phyloP scores from a whole-genome alignment of 768 basidiomycete species.

The Omphalotus guepiniiformis region DNA sequence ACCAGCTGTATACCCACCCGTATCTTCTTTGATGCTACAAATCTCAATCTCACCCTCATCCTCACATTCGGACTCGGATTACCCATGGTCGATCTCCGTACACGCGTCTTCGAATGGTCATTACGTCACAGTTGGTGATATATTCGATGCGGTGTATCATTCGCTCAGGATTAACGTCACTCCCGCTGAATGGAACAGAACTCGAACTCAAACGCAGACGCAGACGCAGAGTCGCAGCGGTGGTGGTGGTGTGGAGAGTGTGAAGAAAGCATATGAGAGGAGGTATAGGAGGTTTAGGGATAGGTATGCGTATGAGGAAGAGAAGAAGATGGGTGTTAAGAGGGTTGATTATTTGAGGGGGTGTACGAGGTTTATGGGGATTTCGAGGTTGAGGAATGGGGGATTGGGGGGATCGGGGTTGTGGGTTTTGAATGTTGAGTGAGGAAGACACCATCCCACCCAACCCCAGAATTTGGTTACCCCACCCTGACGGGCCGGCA shows the following conservation, averaged over 20 bases:
- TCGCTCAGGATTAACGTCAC: slow-evolving; percentile 38
- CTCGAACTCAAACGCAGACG: slow-evolving; percentile 23
- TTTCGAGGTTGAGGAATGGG: too few relatives aligned
- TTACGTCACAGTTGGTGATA: slow-evolving; percentile 38
- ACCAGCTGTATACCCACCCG: slow-evolving; percentile 38
- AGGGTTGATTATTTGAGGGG: slow-evolving; percentile 50
- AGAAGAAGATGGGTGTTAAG: slow-evolving; percentile 45
- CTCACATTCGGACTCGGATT: slow-evolving; percentile 26
- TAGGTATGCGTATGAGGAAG: slow-evolving; percentile 26
- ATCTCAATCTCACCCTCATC: too few relatives aligned
- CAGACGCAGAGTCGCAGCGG: too few relatives aligned
- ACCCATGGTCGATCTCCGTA: slow-evolving; percentile 16
- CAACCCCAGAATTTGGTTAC: too few relatives aligned
- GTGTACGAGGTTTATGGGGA: slow-evolving; percentile 36
- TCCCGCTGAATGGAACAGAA: slow-evolving; percentile 32
- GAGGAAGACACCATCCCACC: too few relatives aligned
- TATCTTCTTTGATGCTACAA: slow-evolving; percentile 28
- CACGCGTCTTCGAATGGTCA: slow-evolving; percentile 17
- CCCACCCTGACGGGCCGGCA: too few relatives aligned
- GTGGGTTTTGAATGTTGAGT: too few relatives aligned
- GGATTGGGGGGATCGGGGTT: too few relatives aligned
- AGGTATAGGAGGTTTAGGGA: slow-evolving; percentile 34
- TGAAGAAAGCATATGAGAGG: slow-evolving; percentile 38
- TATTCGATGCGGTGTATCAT: slow-evolving; percentile 40
- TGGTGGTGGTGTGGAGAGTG: slow-evolving; percentile 27